These are phyloP conservation scores for Claviceps cyperi DNA, from an alignment of 2,329 filamentous ascomycete species.

Conservation along the genomic window DNA sequence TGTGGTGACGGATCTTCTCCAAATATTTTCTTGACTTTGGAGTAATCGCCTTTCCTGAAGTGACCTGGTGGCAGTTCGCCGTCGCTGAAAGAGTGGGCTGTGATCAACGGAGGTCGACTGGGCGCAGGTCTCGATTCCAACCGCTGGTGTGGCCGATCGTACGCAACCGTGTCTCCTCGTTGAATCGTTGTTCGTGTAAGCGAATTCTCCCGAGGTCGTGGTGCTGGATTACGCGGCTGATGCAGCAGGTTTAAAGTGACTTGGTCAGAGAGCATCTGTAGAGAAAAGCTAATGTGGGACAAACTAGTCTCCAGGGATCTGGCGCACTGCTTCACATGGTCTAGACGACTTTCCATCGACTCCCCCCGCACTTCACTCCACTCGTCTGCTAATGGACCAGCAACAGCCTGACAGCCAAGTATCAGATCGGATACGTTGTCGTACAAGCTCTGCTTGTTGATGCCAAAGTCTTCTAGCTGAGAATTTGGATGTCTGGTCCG, in stretches of 20 bases:
- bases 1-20: constrained; percentile 47
- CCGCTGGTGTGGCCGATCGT: constrained; percentile 39
- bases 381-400: constrained; percentile 81
- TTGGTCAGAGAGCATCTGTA: constrained; percentile 76
- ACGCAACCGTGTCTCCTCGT: constrained; percentile 43
- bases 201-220: constrained; percentile 29
- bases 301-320: constrained; percentile 75
- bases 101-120: constrained; percentile 31
- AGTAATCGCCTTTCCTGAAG: constrained; percentile 44
- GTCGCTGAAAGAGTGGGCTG: constrained; percentile 51
- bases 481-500: constrained; percentile 69
- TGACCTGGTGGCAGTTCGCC: constrained; percentile 37
- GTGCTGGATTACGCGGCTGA: constrained; percentile 19
- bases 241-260: constrained; percentile 44
- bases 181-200: constrained; percentile 36
- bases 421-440: constrained; percentile 86
- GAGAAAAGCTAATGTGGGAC: constrained; percentile 73
- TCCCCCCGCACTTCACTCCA: constrained; percentile 90
- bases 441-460: constrained; percentile 86
- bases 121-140: constrained; percentile 37
- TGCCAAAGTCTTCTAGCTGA: constrained; percentile 72
- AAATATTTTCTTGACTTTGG: constrained; percentile 52
- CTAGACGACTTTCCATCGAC: constrained; percentile 73
- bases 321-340: constrained; percentile 62
- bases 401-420: constrained; percentile 78